phyloP scores from a whole-genome alignment of 73 alveolate species.

The Stentor coeruleus region DNA sequence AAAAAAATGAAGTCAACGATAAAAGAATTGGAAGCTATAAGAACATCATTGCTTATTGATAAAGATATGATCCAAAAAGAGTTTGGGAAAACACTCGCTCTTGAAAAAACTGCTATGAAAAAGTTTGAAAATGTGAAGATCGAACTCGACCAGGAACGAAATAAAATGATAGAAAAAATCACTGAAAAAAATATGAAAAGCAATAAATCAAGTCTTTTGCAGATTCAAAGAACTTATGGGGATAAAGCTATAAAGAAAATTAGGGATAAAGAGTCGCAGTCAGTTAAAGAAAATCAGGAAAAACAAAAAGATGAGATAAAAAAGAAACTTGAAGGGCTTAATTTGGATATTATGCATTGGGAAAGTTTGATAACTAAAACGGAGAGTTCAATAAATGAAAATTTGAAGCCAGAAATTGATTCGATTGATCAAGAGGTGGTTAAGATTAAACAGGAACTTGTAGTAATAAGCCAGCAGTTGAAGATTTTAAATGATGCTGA shows the following conservation, averaged over 20 bases:
- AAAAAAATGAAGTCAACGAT: neutral
- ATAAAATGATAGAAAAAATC: neutral
- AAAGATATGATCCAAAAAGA: constrained; percentile 23
- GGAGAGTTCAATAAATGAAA: neutral
- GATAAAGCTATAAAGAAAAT: neutral
- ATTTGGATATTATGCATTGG: neutral
- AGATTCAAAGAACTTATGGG: constrained; percentile 18
- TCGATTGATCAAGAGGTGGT: neutral
- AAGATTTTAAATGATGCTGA: constrained; percentile 18
- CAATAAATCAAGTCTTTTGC: neutral
- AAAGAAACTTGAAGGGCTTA: constrained; percentile 4
- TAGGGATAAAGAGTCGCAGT: neutral
- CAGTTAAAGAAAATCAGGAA: neutral
- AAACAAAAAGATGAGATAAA: neutral
- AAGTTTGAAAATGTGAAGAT: neutral
- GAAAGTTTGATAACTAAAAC: neutral
- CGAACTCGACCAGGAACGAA: constrained; percentile 18
- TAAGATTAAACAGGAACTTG: neutral
- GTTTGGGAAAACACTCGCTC: neutral
- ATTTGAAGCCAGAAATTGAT: neutral
- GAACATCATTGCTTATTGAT: neutral
- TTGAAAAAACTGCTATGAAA: constrained; percentile 6
- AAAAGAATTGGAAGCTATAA: neutral
- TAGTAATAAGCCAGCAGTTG: neutral
- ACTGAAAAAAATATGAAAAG: neutral